Evolutionary conservation across 202 grass and related monocot species (phyloP), one percentile per base, ranked within the genome.

Genomic region (Musa balbisiana): DNA sequence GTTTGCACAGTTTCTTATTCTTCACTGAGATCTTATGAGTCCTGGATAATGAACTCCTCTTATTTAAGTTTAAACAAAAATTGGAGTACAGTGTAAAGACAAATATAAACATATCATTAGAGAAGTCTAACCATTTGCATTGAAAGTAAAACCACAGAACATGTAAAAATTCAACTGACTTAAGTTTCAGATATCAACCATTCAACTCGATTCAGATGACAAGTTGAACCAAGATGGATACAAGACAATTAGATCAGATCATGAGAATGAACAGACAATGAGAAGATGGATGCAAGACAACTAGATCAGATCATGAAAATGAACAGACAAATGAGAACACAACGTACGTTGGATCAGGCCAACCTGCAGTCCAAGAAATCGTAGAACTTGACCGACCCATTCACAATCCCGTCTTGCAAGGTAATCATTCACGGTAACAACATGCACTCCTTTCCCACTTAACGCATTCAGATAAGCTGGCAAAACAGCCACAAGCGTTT

Each of bases 261-360:
- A 83, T 76, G 19, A 62, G 26, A 52, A 51, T 80, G 23, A 49
- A 84, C 8, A 1, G 75, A 53, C 10, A 43, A 73, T 55, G 84
- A 85, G 82, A 49, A 88, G 58, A 62, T 19, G 6, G 16, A 62
- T 62, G 58, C 16, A 6, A 83, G 73, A 69, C 15, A 56, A 50
- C 54, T 29, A 19, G 86, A 78, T 69, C 76, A 65, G 59, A 62
- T 71, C 56, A 83, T 76, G 19, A 62, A 51, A 52, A 51, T 73
- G 23, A 49, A 84, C 8, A 0, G 75, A 53, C 10, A 82, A 43
- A 73, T 55, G 84, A 85, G 82, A 49, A 88, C 79, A 78, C 76
- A 75, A 97, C 93, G 85, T 97, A 97, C 90, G 90, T 93, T 97
- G 93, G 85, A 97, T 93, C 84, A 97, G 79, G 77, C 90, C 93